Evolutionary conservation across 768 basidiomycete species (phyloP), one percentile per base, ranked within the genome.

Genomic region (Suillus clintonianus): DNA sequence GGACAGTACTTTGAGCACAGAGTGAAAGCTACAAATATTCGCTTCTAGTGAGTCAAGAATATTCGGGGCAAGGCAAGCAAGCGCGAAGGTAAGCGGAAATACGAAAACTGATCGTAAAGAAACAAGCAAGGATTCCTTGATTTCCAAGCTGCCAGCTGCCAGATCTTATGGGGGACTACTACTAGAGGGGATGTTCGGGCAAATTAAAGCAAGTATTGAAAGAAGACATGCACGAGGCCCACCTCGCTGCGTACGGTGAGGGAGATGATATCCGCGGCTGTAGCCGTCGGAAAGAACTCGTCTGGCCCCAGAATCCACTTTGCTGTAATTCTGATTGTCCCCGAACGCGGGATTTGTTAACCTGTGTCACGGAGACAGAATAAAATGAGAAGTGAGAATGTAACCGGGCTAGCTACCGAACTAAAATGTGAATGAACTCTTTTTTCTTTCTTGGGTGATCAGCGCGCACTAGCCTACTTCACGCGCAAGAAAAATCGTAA

Each of bases 211-310:
- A 22, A 45, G n/a, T 17, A 50, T 53, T 53, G 51, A 19, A 56
- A 45, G 47, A 47, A 48, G 60, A 45, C 75, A 76, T 68, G 51
- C 75, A 76, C 70, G 73, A 75, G 73, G 74, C 66, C 32, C 22
- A 34, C 57, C 19, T 42, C 24, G 17, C 24, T 41, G 36, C 30
- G 53, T 62, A 65, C 63, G 53, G 37, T 67, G 72, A 68, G 64
- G 68, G 51, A 63, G 60, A 61, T 67, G 57, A 73, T 71, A 73
- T 73, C 75, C 74, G 74, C 75, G 75, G 74, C 67, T 63, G 63
- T 75, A 73, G 73, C 63, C 63, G 32, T n/a, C 34, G 50, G 63
- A 45, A 61, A 66, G 51, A 60, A 59, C 66, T 48, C 50, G 69
- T 66, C 66, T 64, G 66, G 63, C 48, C 48, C 62, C 24, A 50